A percentile compares a stretch with the other conserved stretches of the same genome.
These are phyloP conservation scores for Diplocarpon rosae DNA, from an alignment of 2,329 filamentous ascomycete species.

Conservation along the genomic window DNA sequence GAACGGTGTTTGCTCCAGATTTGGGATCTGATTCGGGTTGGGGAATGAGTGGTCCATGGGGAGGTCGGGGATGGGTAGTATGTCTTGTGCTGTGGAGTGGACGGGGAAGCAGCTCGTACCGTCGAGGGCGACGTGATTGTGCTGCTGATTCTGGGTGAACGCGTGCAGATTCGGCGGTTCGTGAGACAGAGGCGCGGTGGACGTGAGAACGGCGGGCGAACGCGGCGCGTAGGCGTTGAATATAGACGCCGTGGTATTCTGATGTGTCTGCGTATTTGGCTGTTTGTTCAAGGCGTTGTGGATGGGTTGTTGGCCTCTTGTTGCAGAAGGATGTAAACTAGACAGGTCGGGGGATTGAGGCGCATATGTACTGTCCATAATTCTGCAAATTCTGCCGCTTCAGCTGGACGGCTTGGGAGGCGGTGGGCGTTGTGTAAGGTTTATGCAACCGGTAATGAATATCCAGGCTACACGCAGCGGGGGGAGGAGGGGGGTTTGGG, in stretches of 20 bases:
- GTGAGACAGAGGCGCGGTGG: slow-evolving; percentile 5
- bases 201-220: slow-evolving; percentile 20
- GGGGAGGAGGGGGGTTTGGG: too few species aligned
- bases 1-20: slow-evolving; percentile 2
- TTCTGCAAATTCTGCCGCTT: background rate
- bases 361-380: slow-evolving; percentile 25
- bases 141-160: slow-evolving; percentile 8
- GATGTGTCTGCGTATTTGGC: background rate
- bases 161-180: slow-evolving; percentile 7
- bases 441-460: too few species aligned
- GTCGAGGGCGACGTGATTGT: slow-evolving; percentile 5
- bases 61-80: slow-evolving; percentile 25
- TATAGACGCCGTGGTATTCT: slow-evolving; percentile 4
- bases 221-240: slow-evolving; percentile 19
- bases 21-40: slow-evolving; percentile 8
- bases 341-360: slow-evolving; percentile 28
- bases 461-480: too few species aligned
- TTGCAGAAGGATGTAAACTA: slow-evolving; percentile 20
- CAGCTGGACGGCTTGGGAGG: slow-evolving; percentile 1
- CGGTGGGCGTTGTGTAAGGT: slow-evolving; percentile 13
- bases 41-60: slow-evolving; percentile 14
- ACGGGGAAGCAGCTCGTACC: slow-evolving; percentile 7
- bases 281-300: background rate
- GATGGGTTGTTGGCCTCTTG: slow-evolving; percentile 17
- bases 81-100: slow-evolving; percentile 11